Evolutionary conservation across 2,329 filamentous ascomycete genomes (phyloP), one percentile per base, ranked within the genome.

Genomic region (Coniochaeta sp.): DNA sequence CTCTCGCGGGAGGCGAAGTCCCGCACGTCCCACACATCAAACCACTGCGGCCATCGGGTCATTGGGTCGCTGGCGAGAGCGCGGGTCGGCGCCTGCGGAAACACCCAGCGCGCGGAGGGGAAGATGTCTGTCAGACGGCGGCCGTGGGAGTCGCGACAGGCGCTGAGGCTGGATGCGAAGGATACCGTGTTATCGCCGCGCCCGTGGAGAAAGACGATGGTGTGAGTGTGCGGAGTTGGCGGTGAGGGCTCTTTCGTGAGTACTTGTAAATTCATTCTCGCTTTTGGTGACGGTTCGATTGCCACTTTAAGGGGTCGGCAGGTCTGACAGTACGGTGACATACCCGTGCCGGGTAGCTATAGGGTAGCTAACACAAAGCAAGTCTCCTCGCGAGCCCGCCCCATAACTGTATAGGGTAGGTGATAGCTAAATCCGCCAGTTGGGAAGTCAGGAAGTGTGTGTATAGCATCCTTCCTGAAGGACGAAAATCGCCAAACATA

Each of bases 21-120:
- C 19, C 69, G 64, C 0, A 75, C 69, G 57, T 78, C 76, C 70
- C 73, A 78, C 34, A 81, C 72, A 64, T 83, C 79, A 65, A 82
- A 83, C 81, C 80, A 83, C 64, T 81, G 77, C 10, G 74, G 71
- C 22, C 22, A 24, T 4, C 12, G 12, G 7, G 66, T 62, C 30
- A 71, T 66, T 56, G 65, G 64, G 40, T 63, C 55, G 57, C 62
- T 58, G 59, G 72, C 70, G 54, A 68, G 65, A 57, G 68, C 44
- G 59, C 68, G 66, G 34, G 66, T 19, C 12, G 74, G 73, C 1
- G 79, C 76, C 58, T 74, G 72, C 12, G 79, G 78, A 59, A 82
- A 82, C 7, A 82, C 77, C 75, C 78, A 82, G 59, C 76, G 74
- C 64, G 80, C 72, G 6, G 74, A 72, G 5, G 80, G 78, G 40